A percentile compares a stretch with the other conserved stretches of the same genome.
Evolutionary conservation across 2,329 filamentous ascomycete genomes (phyloP).

Genomic region (Tolypocladium tropicale): DNA sequence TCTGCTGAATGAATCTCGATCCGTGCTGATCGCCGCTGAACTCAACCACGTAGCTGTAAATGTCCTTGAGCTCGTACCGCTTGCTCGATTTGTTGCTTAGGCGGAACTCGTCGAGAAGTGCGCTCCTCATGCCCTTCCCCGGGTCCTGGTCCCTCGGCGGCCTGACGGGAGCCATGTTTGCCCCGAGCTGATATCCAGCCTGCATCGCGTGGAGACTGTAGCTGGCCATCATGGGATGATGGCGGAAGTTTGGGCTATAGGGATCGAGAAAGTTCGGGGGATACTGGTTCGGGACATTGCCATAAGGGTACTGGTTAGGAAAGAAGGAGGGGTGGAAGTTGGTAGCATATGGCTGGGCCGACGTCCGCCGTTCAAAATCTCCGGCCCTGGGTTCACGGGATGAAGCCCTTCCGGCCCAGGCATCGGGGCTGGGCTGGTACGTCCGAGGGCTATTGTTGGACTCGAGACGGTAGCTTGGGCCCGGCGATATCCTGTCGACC

Average conservation of each 20-base stretch:
- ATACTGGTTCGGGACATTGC: slow-evolving; percentile 23
- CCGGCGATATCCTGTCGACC: slow-evolving; percentile 27
- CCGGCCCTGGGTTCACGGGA: slow-evolving; percentile 22
- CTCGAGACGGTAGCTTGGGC: slow-evolving; percentile 18
- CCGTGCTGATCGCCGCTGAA: slow-evolving; percentile 95
- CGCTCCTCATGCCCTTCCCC: slow-evolving; percentile 55
- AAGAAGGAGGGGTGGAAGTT: slow-evolving; percentile 21
- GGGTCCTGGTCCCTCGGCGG: slow-evolving; percentile 46
- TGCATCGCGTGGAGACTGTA: slow-evolving; percentile 22
- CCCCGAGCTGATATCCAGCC: slow-evolving; percentile 17
- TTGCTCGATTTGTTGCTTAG: slow-evolving; percentile 60
- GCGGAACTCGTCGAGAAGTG: slow-evolving; percentile 71
- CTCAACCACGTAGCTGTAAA: slow-evolving; percentile 79
- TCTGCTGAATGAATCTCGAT: slow-evolving; percentile 90
- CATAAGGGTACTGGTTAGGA: slow-evolving; percentile 16
- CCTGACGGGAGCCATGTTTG: slow-evolving; percentile 18
- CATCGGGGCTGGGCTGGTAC: slow-evolving; percentile 21
- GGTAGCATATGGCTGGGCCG: slow-evolving; percentile 19
- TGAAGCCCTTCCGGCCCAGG: slow-evolving; percentile 26
- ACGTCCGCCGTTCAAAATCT: slow-evolving; percentile 28
- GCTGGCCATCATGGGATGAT: slow-evolving; percentile 26
- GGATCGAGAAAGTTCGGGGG: slow-evolving; percentile 23
- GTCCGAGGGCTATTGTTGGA: slow-evolving; percentile 12
- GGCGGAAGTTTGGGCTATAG: slow-evolving; percentile 22
- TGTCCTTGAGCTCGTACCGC: slow-evolving; percentile 78